Base-by-base conservation (phyloP, 257 asterid genomes). In the Nemophila menziesii region DNA sequence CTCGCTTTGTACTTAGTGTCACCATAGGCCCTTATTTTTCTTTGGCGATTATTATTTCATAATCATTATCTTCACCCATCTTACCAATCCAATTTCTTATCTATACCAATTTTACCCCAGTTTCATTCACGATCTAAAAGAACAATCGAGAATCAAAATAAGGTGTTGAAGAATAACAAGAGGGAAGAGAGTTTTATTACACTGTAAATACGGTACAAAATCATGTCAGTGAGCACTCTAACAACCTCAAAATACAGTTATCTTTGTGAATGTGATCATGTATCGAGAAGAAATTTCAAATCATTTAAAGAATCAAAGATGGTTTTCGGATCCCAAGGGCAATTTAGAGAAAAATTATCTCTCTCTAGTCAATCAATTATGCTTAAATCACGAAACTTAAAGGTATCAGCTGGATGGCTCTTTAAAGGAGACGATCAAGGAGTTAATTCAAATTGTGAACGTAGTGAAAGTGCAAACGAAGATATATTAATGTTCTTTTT, bases 401-500 rank as follows among this genome's bases (percentile, higher is more conserved):
- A 77, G 59, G 92, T 65, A 56, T 68, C 60, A 52, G 96, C 87
- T 34, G 86, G 96, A 39, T 85, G 96, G 96, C 68, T 76, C 20
- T 89, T 85, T 54, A 76, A 67, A 57, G 82, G 82, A 57, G 77
- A 55, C 44, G 75, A 70, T 48, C 78, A 76, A 50, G 77, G 73
- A 15, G 73, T 56, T 40, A 79, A 82, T 56, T 82, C 96, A 20
- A 70, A 74, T 46, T 55, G 65, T 48, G 98, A 89, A 74, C 94
- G 71, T 23, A 89, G 98, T 57, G 96, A 84, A 63, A 80, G 63
- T 43, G 94, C 74, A 29, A 84, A 85, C 54, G 96, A 84, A 61
- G 93, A 89, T 67, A 84, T 89, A 43, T 52, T 89, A 49, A 84
- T 89, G 98, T 81, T 89, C 68, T 84, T 81, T 72, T 89, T 84